Evolutionary conservation across 225 moss, liverwort and hornwort species (phyloP), one percentile per base, ranked within the genome.

Genomic region (Neckera pumila): DNA sequence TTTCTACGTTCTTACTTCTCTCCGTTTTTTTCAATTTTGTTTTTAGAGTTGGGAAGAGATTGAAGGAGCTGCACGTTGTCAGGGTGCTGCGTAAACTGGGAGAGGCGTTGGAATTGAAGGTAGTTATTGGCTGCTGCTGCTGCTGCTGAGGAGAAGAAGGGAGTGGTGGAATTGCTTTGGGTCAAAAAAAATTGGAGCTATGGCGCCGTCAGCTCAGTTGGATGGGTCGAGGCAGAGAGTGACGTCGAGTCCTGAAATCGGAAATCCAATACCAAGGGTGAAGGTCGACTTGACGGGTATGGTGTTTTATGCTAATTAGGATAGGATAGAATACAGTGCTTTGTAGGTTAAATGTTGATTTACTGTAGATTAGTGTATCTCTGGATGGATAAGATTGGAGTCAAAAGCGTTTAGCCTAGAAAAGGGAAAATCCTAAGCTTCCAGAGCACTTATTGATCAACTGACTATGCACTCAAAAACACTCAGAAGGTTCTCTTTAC

Each of bases 271-370:
- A 85, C 93, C 93, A 7, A 90, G 88, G 12, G 91, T 92, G 90
- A 93, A 93, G 75, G 93, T 93, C 62, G 93, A 93, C 66, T 84
- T 93, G 45, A 90, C 93, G 89, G 93, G 93, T 93, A 82, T 38
- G 26, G 20, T 10, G 70, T 42, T 84, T 74, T 7, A 22, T 30
- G n/a, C 26, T 38, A 67, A 67, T 54, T 67, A 26, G 30, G 38
- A 83, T 5, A 56, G 31, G 64, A 23, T 10, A 31, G 53, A 38
- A 53, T 83, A 13, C 38, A 67, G 25, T 27, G 56, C 51, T 56
- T 42, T 84, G 40, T 70, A 84, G 84, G 84, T 38, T 84, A 31
- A 31, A 21, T 56, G 70, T 22, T 40, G 70, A 40, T 26, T 56
- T 70, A 21, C 57, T 70, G 56, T 16, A 42, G 38, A 69, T 70